Evolutionary conservation across 192 early-diverging fungal genomes (phyloP).

Genomic region (Piromyces sp.): DNA sequence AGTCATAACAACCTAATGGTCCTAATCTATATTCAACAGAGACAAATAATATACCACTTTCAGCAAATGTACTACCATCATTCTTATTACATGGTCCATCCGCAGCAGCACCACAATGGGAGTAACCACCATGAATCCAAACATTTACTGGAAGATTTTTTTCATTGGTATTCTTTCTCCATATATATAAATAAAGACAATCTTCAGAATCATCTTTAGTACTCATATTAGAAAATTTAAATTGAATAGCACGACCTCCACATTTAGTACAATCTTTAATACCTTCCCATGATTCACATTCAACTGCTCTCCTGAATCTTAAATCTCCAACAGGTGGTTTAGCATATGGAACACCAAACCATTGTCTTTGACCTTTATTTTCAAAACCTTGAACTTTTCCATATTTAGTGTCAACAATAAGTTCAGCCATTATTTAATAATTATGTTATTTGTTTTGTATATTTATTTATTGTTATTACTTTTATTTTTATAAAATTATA

Average conservation of each 20-base stretch:
- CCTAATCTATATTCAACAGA: conserved; percentile 22
- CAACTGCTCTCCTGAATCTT: neutral
- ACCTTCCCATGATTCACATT: neutral
- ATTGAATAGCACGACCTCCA: neutral
- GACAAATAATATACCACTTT: neutral
- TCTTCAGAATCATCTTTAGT: conserved; percentile 15
- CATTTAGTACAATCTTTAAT: neutral
- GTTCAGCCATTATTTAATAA: neutral
- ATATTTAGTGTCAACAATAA: neutral
- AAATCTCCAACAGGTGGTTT: neutral
- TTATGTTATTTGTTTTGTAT: too few relatives aligned
- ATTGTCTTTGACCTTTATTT: neutral
- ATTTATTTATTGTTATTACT: too few relatives aligned
- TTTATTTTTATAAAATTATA: too few relatives aligned
- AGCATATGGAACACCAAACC: neutral
- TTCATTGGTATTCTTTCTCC: conserved; percentile 10
- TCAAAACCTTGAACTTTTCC: neutral
- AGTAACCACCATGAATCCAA: conserved; percentile 40
- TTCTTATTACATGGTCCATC: neutral
- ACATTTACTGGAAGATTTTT: conserved; percentile 35
- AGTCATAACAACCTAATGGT: conserved; percentile 14
- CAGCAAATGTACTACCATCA: too few relatives aligned
- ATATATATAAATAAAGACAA: conserved; percentile 33
- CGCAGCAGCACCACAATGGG: conserved; percentile 13
- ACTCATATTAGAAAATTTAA: neutral